These are phyloP conservation scores for Cladobotryum mycophilum DNA, from an alignment of 2,329 filamentous ascomycete genomes.

Conservation along the genomic window DNA sequence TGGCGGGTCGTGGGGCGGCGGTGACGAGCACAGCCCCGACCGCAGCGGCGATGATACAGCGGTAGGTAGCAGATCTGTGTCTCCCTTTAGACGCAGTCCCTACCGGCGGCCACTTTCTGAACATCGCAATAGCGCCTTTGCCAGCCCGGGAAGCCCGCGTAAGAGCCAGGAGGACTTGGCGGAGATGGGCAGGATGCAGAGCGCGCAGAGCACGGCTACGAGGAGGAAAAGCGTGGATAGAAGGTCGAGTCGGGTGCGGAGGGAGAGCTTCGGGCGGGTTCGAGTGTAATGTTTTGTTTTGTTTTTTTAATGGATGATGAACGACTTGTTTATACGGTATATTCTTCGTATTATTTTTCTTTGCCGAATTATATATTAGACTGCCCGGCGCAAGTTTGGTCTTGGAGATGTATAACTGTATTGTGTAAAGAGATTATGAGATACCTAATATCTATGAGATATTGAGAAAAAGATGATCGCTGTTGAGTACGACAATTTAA, in stretches of 20 bases:
- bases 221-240: slow-evolving; percentile 23
- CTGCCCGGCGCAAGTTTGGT: no score
- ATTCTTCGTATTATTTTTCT: no score
- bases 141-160: slow-evolving; percentile 20
- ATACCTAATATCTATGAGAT: no score
- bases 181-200: slow-evolving; percentile 26
- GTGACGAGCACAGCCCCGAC: slow-evolving; percentile 13
- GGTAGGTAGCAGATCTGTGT: slow-evolving; percentile 12
- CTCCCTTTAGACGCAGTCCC: neutral
- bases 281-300: neutral
- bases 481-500: no score
- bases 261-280: neutral
- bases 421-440: no score
- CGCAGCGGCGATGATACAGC: slow-evolving; percentile 15
- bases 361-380: no score
- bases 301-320: no score
- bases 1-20: slow-evolving; percentile 53
- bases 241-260: slow-evolving; percentile 8
- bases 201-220: slow-evolving; percentile 24
- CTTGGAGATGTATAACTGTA: no score
- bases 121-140: slow-evolving; percentile 21
- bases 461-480: no score
- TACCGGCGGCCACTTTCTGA: neutral
- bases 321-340: no score
- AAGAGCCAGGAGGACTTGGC: slow-evolving; percentile 30